Evolutionary conservation across 257 asterid genomes (phyloP).

Genomic region (Capsicum pubescens): DNA sequence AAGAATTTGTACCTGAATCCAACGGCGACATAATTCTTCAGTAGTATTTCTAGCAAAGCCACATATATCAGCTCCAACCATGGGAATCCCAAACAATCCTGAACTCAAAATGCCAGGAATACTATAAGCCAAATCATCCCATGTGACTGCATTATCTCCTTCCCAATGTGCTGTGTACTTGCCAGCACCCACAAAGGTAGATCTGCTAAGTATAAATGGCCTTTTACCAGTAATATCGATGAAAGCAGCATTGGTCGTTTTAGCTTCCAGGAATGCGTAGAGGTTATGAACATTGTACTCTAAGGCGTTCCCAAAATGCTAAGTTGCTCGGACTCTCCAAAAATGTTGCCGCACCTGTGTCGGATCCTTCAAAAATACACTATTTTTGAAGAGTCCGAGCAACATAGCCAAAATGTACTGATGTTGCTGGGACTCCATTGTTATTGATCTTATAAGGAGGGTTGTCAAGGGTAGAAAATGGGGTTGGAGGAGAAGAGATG

Average conservation of each 20-base stretch:
- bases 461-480: conserved; percentile 64
- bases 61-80: conserved; percentile 98
- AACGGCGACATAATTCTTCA: conserved; percentile 93
- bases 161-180: conserved; percentile 95
- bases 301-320: conserved; percentile 48
- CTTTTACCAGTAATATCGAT: conserved; percentile 59
- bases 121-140: conserved; percentile 78
- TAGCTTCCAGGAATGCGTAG: conserved; percentile 76
- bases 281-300: conserved; percentile 85
- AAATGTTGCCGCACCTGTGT: no score
- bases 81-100: conserved; percentile 88
- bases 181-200: conserved; percentile 90
- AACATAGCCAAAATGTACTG: conserved; percentile 69
- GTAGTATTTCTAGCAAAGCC: conserved; percentile 69
- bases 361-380: no score
- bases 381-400: no score
- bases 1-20: conserved; percentile 70
- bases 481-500: conserved; percentile 61
- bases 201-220: conserved; percentile 86
- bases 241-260: conserved; percentile 70
- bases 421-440: conserved; percentile 69
- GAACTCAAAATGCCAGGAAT: conserved; percentile 74
- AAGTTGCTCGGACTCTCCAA: no score
- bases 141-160: conserved; percentile 89
- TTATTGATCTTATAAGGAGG: conserved; percentile 94